A percentile compares a stretch with the other conserved stretches of the same genome.
These are phyloP conservation scores for Entomophthora muscae DNA, from an alignment of 371 early-diverging fungal species.

Conservation along the genomic window DNA sequence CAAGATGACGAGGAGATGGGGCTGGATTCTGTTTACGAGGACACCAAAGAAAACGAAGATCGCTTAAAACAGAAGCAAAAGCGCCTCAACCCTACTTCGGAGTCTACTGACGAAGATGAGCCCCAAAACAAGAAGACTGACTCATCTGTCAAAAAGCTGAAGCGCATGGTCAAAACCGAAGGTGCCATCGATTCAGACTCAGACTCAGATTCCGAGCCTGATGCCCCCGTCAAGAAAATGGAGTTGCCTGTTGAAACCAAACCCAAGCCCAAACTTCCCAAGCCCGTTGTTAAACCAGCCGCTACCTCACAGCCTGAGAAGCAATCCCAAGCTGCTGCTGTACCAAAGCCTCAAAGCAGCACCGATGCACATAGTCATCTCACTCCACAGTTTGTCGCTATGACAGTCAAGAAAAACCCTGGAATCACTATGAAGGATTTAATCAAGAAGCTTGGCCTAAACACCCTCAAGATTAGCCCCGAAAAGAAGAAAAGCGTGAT, in stretches of 20 bases:
- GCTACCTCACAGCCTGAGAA: not conserved
- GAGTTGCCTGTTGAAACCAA: not conserved
- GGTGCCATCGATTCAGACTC: not conserved
- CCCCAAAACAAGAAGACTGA: not conserved
- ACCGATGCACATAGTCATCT: not conserved
- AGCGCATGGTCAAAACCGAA: not conserved
- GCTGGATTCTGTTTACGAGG: slow-evolving; percentile 42
- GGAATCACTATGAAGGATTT: not conserved
- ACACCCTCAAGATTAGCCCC: not conserved
- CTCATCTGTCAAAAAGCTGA: not conserved
- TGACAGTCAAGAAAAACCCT: not conserved
- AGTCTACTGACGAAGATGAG: not conserved
- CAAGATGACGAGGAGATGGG: slow-evolving; percentile 73
- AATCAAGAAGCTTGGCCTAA: not conserved
- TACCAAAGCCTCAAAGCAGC: not conserved
- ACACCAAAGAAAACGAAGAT: slow-evolving; percentile 35
- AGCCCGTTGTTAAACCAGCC: not conserved
- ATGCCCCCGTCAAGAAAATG: not conserved
- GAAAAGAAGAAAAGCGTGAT: not conserved
- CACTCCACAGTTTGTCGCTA: not conserved
- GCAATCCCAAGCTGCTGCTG: not conserved
- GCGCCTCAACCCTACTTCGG: not conserved
- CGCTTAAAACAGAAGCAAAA: slow-evolving; percentile 15
- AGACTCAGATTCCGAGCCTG: not conserved
- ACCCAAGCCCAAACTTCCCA: not conserved